These are phyloP conservation scores for Aspergillus ibericus DNA, from an alignment of 2,329 filamentous ascomycete species.

Conservation along the genomic window DNA sequence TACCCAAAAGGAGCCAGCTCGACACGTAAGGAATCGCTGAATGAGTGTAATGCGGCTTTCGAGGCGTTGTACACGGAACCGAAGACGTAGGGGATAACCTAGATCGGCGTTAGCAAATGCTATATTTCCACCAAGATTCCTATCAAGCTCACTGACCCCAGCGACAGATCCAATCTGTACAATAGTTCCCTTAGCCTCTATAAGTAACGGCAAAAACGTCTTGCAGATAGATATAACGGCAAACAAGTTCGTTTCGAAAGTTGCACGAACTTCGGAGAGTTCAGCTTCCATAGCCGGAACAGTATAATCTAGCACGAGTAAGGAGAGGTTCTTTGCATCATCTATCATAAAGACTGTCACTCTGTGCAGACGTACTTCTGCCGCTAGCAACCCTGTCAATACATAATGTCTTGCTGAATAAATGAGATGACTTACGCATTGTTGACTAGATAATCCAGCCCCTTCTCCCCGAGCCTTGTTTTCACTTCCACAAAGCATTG, in stretches of 20 bases:
- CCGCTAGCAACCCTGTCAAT: conserved; percentile 23
- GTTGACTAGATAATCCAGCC: conserved; percentile 59
- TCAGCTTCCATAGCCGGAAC: conserved; percentile 59
- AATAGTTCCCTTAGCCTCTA: conserved; percentile 46
- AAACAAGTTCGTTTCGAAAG: conserved; percentile 59
- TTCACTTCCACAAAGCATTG: conserved; percentile 50
- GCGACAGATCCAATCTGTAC: conserved; percentile 49
- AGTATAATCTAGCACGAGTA: conserved; percentile 49
- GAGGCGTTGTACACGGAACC: conserved; percentile 57
- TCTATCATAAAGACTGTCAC: background rate
- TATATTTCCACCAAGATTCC: background rate
- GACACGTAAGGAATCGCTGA: conserved; percentile 58
- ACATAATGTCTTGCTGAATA: background rate
- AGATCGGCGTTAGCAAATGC: background rate
- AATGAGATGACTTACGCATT: conserved; percentile 48
- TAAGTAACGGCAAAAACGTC: conserved; percentile 56
- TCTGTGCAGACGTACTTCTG: conserved; percentile 28
- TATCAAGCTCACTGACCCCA: conserved; percentile 27
- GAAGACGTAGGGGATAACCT: conserved; percentile 47
- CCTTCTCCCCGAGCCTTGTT: conserved; percentile 47
- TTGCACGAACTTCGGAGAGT: conserved; percentile 46
- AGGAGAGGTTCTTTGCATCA: background rate
- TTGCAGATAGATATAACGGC: conserved; percentile 59
- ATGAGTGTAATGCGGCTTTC: conserved; percentile 61
- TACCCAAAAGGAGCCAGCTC: conserved; percentile 55